These are phyloP conservation scores for Sequoia sempervirens DNA, from an alignment of 75 land plant species.

Conservation along the genomic window DNA sequence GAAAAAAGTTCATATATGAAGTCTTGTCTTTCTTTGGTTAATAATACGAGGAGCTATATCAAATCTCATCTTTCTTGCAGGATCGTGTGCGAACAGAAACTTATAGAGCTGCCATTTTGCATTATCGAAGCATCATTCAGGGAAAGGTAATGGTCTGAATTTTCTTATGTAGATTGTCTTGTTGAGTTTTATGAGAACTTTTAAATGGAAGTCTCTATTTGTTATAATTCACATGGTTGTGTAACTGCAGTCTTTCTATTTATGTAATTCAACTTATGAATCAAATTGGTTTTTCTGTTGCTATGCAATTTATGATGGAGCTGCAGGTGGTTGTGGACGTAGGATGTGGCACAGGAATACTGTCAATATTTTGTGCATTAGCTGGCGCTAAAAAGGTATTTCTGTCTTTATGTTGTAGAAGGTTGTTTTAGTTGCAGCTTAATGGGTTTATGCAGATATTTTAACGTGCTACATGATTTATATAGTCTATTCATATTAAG, in stretches of 20 bases:
- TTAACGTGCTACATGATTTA: neutral
- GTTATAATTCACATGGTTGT: neutral
- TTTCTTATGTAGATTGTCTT: neutral
- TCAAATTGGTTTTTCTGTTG: neutral
- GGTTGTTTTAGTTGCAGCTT: neutral
- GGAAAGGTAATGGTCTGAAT: conserved; percentile 58
- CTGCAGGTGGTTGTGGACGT: conserved; percentile 96
- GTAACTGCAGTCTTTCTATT: neutral
- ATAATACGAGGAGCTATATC: neutral
- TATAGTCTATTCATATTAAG: neutral
- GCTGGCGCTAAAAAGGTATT: conserved; percentile 89
- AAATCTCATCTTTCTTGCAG: conserved; percentile 27
- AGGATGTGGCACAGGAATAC: conserved; percentile 97
- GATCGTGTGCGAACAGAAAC: conserved; percentile 91
- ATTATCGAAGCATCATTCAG: conserved; percentile 53
- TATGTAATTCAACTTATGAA: neutral
- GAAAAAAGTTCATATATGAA: neutral
- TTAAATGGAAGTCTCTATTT: neutral
- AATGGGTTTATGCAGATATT: neutral
- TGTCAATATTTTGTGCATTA: conserved; percentile 93
- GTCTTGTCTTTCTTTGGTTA: neutral
- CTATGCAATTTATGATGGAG: conserved; percentile 7
- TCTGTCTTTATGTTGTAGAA: neutral
- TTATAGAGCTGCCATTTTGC: conserved; percentile 75
- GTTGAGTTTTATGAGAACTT: neutral